phyloP scores from a whole-genome alignment of 306 rosid genomes.

The Vicia faba region DNA sequence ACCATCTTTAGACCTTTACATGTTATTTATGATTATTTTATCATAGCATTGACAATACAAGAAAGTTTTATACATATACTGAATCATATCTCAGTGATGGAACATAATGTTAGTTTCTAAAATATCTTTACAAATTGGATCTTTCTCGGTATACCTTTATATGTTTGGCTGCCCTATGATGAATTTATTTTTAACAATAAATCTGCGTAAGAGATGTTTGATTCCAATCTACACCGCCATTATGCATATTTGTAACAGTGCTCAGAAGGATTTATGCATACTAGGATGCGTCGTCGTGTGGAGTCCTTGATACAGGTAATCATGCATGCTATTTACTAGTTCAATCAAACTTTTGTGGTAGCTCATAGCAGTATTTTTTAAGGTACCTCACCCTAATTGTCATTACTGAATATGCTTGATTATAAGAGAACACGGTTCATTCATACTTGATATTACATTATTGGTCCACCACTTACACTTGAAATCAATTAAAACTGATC shows the following conservation, averaged over 20 bases:
- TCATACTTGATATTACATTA: not conserved
- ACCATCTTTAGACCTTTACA: constrained; percentile 18
- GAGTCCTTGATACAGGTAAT: constrained; percentile 88
- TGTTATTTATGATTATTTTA: not conserved
- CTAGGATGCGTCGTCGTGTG: constrained; percentile 98
- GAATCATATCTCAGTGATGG: not conserved
- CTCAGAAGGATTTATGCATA: constrained; percentile 98
- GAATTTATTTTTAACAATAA: constrained; percentile 3
- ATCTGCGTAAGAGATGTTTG: constrained; percentile 17
- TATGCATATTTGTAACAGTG: constrained; percentile 57
- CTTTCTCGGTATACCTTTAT: constrained; percentile 20
- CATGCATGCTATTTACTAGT: constrained; percentile 35
- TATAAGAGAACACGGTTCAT: not conserved
- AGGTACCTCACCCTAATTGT: not conserved
- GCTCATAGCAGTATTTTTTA: constrained; percentile 6
- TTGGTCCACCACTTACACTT: constrained; percentile 22
- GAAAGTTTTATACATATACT: not conserved
- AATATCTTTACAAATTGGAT: constrained; percentile 2
- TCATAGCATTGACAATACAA: not conserved
- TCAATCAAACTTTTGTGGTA: constrained; percentile 23
- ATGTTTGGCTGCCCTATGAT: constrained; percentile 20
- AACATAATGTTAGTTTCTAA: not conserved
- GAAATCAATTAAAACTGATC: not conserved
- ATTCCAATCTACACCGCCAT: constrained; percentile 21
- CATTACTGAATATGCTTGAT: not conserved